Percentiles rank a stretch among this genome's conserved stretches.
These are phyloP conservation scores for Acanthamoeba lugdunensis DNA, from an alignment of 208 protist species.

Conservation along the genomic window DNA sequence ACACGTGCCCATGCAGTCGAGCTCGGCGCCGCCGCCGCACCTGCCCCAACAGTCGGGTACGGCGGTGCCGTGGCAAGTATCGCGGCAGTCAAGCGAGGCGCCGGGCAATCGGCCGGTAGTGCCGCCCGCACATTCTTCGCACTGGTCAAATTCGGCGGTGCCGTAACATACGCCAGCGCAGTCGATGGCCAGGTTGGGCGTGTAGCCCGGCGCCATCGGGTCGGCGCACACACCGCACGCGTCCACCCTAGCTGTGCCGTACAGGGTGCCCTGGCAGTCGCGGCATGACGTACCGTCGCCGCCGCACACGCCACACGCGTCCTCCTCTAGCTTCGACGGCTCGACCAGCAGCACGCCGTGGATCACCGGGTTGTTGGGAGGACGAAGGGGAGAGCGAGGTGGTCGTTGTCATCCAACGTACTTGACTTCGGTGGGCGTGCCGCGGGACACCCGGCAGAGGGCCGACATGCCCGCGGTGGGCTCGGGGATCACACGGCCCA, in stretches of 20 bases:
- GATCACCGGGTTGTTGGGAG: no score
- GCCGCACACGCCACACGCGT: constrained; percentile 3
- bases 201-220: neutral
- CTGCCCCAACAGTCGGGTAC: no score
- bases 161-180: neutral
- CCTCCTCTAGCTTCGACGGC: no score
- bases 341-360: constrained; percentile 12
- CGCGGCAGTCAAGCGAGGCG: neutral
- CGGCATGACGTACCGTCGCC: neutral
- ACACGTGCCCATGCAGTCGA: neutral
- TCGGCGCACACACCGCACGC: neutral
- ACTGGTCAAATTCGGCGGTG: neutral
- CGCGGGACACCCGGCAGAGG: no score
- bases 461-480: no score
- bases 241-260: neutral
- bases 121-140: neutral
- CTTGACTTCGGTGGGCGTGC: no score
- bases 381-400: no score
- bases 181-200: neutral
- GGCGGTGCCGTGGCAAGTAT: no score
- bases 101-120: neutral
- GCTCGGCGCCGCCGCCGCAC: neutral
- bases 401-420: no score
- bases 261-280: neutral
- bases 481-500: no score